Percentiles rank a stretch among this genome's conserved stretches.
Evolutionary conservation across 2,329 filamentous ascomycete genomes (phyloP).

Genomic region (Dryadomyces quercivorus): DNA sequence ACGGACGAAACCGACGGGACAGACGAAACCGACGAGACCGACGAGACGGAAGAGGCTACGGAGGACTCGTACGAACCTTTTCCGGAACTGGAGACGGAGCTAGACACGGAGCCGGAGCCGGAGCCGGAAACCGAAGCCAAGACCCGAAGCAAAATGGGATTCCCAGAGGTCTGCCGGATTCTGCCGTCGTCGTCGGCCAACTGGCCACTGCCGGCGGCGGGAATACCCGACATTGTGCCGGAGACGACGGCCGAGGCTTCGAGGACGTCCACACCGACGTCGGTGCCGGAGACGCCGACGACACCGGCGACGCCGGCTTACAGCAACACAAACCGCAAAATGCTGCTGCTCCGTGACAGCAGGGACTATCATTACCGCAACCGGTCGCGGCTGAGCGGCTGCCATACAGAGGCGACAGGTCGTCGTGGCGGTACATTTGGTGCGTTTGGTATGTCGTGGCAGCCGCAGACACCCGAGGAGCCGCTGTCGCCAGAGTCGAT

Average conservation of each 20-base stretch:
- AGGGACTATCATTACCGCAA: neutral
- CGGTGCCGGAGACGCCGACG: neutral
- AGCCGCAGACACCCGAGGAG: neutral
- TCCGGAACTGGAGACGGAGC: neutral
- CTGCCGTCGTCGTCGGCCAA: conserved; percentile 8
- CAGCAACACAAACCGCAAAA: neutral
- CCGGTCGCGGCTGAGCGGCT: neutral
- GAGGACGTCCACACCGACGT: neutral
- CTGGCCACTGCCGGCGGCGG: conserved; percentile 11
- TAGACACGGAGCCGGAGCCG: neutral
- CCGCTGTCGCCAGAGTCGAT: conserved; percentile 14
- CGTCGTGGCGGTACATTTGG: neutral
- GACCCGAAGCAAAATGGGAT: no score
- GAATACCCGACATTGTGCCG: neutral
- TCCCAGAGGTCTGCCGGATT: neutral
- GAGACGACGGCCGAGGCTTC: neutral
- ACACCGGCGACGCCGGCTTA: neutral
- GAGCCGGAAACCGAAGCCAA: neutral
- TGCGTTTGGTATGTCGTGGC: neutral
- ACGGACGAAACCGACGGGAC: neutral
- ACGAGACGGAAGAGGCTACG: neutral
- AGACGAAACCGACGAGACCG: neutral
- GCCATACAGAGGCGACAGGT: neutral
- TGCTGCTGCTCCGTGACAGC: neutral
- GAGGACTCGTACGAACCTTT: neutral